These are phyloP conservation scores for Hippophae gyantsensis DNA, from an alignment of 306 rosid genomes.

Conservation along the genomic window DNA sequence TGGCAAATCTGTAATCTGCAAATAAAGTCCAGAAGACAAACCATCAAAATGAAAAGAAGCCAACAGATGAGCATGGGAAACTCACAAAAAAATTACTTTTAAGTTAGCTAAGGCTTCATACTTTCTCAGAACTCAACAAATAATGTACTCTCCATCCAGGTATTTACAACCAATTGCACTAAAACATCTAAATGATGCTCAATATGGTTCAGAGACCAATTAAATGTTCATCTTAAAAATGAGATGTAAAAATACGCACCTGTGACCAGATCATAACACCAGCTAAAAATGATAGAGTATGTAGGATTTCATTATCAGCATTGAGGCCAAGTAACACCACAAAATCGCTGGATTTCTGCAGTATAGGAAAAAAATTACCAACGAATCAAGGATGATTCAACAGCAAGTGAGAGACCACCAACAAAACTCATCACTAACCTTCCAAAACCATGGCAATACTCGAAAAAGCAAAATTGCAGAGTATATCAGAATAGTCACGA, in stretches of 20 bases:
- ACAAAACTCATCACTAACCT: conserved; percentile 43
- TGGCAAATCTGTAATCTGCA: conserved; percentile 91
- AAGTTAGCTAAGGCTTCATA: too few species aligned
- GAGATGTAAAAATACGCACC: conserved; percentile 32
- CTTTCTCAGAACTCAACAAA: too few species aligned
- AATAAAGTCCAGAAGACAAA: conserved; percentile 21
- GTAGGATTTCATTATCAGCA: conserved; percentile 84
- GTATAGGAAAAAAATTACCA: conserved; percentile 7
- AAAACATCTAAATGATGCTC: too few species aligned
- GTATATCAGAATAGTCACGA: conserved; percentile 78
- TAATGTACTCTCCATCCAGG: too few species aligned
- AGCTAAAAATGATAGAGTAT: conserved; percentile 73
- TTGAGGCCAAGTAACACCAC: conserved; percentile 53
- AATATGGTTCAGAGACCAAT: too few species aligned
- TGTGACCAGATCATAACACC: conserved; percentile 91
- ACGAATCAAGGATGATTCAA: conserved; percentile 10
- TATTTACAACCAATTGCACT: too few species aligned
- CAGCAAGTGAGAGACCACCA: conserved; percentile 10
- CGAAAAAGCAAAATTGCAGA: conserved; percentile 68
- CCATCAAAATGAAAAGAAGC: conserved; percentile 2
- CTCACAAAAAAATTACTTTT: not conserved
- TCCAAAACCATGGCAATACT: conserved; percentile 94
- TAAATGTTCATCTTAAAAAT: conserved; percentile 1
- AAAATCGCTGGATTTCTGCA: conserved; percentile 79
- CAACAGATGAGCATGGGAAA: not conserved